Conservation (phyloP, 768 basidiomycete genomes). For the Mycena metata region DNA sequence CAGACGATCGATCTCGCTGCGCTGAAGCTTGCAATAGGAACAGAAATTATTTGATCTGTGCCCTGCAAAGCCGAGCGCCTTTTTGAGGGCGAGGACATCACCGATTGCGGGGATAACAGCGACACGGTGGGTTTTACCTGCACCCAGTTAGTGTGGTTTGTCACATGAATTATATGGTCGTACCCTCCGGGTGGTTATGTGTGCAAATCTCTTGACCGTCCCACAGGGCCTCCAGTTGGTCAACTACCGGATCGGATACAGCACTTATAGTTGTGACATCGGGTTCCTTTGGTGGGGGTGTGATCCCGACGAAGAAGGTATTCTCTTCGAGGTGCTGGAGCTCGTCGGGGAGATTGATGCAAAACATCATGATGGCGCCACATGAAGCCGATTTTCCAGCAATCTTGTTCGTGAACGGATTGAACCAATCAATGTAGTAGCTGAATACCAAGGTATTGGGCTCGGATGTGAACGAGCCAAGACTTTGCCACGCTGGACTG, state of each 20-base stretch:
- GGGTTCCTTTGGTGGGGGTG: constrained; percentile 26
- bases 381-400: constrained; percentile 31
- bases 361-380: constrained; percentile 37
- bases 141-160: too few relatives aligned
- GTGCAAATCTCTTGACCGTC: constrained; percentile 31
- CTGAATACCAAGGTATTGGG: constrained; percentile 21
- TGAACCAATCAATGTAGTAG: constrained; percentile 39
- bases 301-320: constrained; percentile 37
- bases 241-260: constrained; percentile 16
- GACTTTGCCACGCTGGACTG: constrained; percentile 32
- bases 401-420: constrained; percentile 37
- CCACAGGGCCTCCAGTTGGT: constrained; percentile 2
- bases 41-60: constrained; percentile 35
- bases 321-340: constrained; percentile 38
- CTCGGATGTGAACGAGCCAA: constrained; percentile 18
- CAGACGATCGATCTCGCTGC: constrained; percentile 25
- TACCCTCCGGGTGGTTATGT: constrained; percentile 30
- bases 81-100: constrained; percentile 35
- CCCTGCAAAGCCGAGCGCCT: constrained; percentile 33
- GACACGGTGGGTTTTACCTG: too few relatives aligned
- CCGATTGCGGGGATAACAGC: constrained; percentile 34
- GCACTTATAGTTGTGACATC: constrained; percentile 14
- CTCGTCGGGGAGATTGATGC: constrained; percentile 43
- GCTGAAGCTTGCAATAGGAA: constrained; percentile 32
- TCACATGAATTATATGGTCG: constrained; percentile 21